These are phyloP conservation scores for Leishmania aethiopica DNA, from an alignment of 208 protist genomes.

Conservation along the genomic window DNA sequence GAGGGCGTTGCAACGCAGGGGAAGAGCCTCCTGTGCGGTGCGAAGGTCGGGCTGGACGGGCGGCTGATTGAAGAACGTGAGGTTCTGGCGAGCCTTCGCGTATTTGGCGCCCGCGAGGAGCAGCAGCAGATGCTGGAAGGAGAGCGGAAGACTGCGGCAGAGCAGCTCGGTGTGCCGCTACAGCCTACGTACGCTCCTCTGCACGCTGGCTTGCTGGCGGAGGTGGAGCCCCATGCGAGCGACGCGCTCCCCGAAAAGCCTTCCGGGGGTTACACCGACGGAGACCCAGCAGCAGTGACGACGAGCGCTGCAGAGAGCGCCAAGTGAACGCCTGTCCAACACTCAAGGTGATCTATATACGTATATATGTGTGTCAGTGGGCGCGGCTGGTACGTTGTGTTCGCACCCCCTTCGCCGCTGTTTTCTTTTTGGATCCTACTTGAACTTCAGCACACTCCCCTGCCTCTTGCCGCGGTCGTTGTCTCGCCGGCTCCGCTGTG, in stretches of 20 bases:
- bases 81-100: slow-evolving; percentile 58
- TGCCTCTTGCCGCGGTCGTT: background rate
- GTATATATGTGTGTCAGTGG: background rate
- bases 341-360: background rate
- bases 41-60: slow-evolving; percentile 65
- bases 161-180: slow-evolving; percentile 25
- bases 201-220: slow-evolving; percentile 38
- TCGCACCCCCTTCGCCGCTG: background rate
- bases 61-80: slow-evolving; percentile 52
- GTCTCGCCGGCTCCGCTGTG: background rate
- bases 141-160: slow-evolving; percentile 50
- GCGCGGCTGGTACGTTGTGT: background rate
- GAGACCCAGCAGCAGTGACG: background rate
- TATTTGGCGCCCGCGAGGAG: slow-evolving; percentile 67
- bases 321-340: background rate
- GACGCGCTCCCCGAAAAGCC: background rate
- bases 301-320: background rate
- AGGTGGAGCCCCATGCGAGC: background rate
- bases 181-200: slow-evolving; percentile 32
- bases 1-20: slow-evolving; percentile 78
- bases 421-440: background rate
- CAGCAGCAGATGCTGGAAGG: slow-evolving; percentile 48
- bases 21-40: slow-evolving; percentile 61
- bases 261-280: too few species aligned
- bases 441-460: background rate